Evolutionary conservation across 78 protist genomes (phyloP), one percentile per base, ranked within the genome.

Genomic region (Blattamonas nauphoetae): DNA sequence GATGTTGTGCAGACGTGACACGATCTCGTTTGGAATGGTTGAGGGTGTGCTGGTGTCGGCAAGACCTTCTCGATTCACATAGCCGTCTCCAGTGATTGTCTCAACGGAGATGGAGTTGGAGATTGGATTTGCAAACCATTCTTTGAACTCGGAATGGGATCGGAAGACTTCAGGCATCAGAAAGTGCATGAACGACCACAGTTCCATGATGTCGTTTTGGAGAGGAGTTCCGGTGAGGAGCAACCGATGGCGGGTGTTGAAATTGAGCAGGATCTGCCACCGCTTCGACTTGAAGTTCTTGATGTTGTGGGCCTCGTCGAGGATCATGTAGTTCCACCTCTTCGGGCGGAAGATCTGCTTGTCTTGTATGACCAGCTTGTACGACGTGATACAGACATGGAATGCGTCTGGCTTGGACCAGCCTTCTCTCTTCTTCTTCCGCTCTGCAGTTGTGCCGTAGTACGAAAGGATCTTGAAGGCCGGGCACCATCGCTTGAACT

Each of bases 241-340:
- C 55, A 95, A 90, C 32, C 99, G 91, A 1, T 91, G 94, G 63
- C 46, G 38, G n/a, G 96, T 29, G 45, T 90, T 43, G 86, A 96
- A 92, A 41, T 79, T 32, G 35, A 92, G 93, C 87, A 97, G 82
- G 6, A 85, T 86, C 88, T 94, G 94, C 96, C 96, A 96, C 11
- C 93, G 81, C 87, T 90, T 85, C 32, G 95, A 83, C 46, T 86
- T 45, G 55, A 87, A 92, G 93, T 97, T 96, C 89, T 96, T 94
- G 85, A 97, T 94, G 91, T 92, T 45, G 78, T 96, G 99, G 42
- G 98, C 99, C 81, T 96, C 98, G 87, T 96, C 99, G 33, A 96
- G 93, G 41, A 97, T 85, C 38, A 96, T n/a, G 90, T 94, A 96
- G 44, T 81, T 79, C 97, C 97, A 96, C 45, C 45, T 6, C 81